Base-by-base conservation (phyloP, 177 flowering plant genomes). In the Vitis hybrid region DNA sequence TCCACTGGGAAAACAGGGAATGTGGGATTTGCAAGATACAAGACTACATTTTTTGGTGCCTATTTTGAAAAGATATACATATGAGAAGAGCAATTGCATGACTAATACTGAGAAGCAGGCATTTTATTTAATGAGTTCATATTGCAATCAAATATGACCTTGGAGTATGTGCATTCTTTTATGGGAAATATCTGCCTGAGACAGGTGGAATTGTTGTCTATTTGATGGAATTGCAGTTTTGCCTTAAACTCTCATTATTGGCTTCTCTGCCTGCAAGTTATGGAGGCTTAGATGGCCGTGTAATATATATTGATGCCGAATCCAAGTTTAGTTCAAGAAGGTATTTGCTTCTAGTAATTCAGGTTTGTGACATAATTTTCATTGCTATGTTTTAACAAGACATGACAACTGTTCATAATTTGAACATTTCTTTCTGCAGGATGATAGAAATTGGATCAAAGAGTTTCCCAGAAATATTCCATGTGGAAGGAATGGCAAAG, bases 261-360 rank as follows among this genome's bases (percentile, higher is more conserved):
- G 98, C 94, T 68, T 83, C 97, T 44, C 70, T 93, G 58, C 98
- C 97, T 33, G 14, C 76, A 53, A 74, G 70, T 73, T 83, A 71
- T 83, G 98, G 97, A 74, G 97, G 95, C 58, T 74, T 93, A 76
- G 82, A 85, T 82, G 97, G 97, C 20, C 88, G 65, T 70, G 92
- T 87, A 24, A 83, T 93, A 62, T 90, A 93, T 67, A 83, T 93
- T 70, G 97, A 93, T 76, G 85, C 84, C 15, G 97, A 91, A 77
- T 89, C 94, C 59, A 93, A 91, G 68, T 91, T 93, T 70, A 88
- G 89, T 78, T 89, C 97, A 71, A 88, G 77, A 87, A 89, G 98
- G 97, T 93, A 78, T 17, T 8, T 51, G 55, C 50, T 52, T 62
- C 57, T 13, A 18, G 22, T 49, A 3, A 12, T 38, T 59, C 19